Base-by-base conservation (phyloP, 1,284 basidiomycete genomes). In the Chalciporus sp. region DNA sequence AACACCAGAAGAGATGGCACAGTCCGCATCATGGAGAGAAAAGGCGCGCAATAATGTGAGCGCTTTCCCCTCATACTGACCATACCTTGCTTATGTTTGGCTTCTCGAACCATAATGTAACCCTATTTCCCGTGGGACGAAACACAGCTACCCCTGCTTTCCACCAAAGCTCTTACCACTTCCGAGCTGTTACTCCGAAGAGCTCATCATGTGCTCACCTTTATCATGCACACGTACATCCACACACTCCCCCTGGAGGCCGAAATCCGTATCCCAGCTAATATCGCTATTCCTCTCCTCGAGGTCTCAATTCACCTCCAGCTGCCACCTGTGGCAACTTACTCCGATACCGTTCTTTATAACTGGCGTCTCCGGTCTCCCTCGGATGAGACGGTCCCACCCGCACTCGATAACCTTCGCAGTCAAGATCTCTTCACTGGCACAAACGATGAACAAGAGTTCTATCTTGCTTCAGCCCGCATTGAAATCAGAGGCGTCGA, bases 321-420 rank as follows among this genome's bases (percentile, higher is more conserved):
- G 56, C 74, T 98, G 1, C 95, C 96, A 0, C 95, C 95, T 0
- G 80, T 98, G 41, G 79, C 96, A 44, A 98, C 95, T 2, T 98
- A 97, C 66, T 91, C 95, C 11, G 95, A 96, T 68, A 90, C 89
- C 28, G 95, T 98, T 2, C 79, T 98, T 7, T 98, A 95, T 77
- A 97, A 98, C 67, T 97, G 93, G 92, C 70, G 74, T 8, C 75
- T 83, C 69, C 75, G n/a, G 51, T 53, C 49, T 61, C 55, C 56
- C 48, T 52, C 48, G 8, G 49, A 61, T 3, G 48, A 48, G 37
- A 51, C 46, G n/a, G 51, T 12, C 7, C 55, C 55, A 19, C 66
- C 55, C 39, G 64, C 82, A 56, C 69, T 80, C 35, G 64, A 86
- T 63, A 87, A 88, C 61, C 72, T 92, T 39, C 76, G 76, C 37